Evolutionary conservation across 345 rosid genomes (phyloP), one percentile per base, ranked within the genome.

Genomic region (Clarkia xantiana): DNA sequence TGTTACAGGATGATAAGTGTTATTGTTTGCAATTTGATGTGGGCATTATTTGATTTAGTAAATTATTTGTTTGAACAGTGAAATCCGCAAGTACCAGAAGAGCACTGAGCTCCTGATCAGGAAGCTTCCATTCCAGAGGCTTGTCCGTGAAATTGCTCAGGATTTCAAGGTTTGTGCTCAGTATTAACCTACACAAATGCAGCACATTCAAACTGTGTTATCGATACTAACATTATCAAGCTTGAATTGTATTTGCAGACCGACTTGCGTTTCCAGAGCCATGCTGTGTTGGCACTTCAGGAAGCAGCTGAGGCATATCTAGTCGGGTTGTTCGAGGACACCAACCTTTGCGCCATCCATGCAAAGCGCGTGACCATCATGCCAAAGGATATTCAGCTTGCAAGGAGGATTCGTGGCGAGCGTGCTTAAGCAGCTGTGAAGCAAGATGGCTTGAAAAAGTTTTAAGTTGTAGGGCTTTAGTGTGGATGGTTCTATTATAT

Each of bases 231-330:
- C 6, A 0, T 29, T 5, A 29, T 29, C 8, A 29, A 3, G 36
- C 7, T 29, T 29, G 6, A 13, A 18, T 38, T 17, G 15, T 17
- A 20, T 44, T 6, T 63, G 58, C 78, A 80, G 77, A 86, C 90
- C 1, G 96, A 86, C 62, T 39, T 83, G 68, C 87, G 96, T 67
- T 86, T 87, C 80, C 90, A 87, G 72, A 87, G 94, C 75, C 94
- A 82, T 14, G 94, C 96, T 0, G 96, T 87, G 0, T 61, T 82
- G 16, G 94, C 96, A 1, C 76, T 83, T 7, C 96, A 87, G 69
- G 96, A 87, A 74, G 96, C 96, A 0, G 95, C 93, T 0, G 95
- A 86, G 64, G 95, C 95, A 0, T 86, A 86, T 57, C 76, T 86
- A 0, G 96, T 86, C 4, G 96, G 96, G 45, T 72, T 86, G 36